Conservation (phyloP, 2,329 filamentous ascomycete species). For the Aspergillus fumigatus region DNA sequence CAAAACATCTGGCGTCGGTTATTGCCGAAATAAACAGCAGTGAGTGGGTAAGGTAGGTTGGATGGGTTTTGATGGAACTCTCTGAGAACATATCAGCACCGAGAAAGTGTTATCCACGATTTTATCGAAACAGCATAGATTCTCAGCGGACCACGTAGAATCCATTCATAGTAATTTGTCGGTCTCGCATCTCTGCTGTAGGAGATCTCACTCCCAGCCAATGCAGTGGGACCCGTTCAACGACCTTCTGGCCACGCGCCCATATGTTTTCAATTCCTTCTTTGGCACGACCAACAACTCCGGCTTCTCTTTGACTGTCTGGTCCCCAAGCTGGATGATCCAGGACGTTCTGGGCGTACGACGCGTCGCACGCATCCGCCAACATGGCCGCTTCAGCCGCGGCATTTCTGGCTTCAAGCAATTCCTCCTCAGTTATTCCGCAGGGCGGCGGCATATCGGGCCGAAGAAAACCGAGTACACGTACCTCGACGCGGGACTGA, state of each 20-base stretch:
- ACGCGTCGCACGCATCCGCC: slow-evolving; percentile 37
- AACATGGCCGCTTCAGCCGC: slow-evolving; percentile 33
- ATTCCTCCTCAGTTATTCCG: slow-evolving; percentile 15
- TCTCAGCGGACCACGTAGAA: slow-evolving; percentile 34
- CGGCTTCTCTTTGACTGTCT: slow-evolving; percentile 14
- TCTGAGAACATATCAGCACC: not conserved
- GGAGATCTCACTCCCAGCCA: slow-evolving; percentile 53
- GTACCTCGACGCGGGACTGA: not conserved
- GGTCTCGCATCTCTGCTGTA: slow-evolving; percentile 44
- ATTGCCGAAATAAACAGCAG: not conserved
- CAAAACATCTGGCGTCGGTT: no score
- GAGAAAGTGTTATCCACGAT: not conserved
- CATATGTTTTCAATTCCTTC: slow-evolving; percentile 49
- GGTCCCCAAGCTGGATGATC: slow-evolving; percentile 37
- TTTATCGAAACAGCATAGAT: not conserved
- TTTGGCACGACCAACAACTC: slow-evolving; percentile 37
- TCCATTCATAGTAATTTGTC: slow-evolving; percentile 30
- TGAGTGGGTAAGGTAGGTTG: not conserved
- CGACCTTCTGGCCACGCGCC: slow-evolving; percentile 48
- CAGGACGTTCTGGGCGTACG: slow-evolving; percentile 33
- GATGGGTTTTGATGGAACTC: not conserved
- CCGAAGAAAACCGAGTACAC: not conserved
- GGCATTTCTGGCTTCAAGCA: slow-evolving; percentile 33
- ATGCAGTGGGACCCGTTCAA: slow-evolving; percentile 58
- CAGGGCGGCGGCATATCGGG: slow-evolving; percentile 13